Evolutionary conservation across 1,139 yeast species (phyloP).

Genomic region (Pichia cactophila): DNA sequence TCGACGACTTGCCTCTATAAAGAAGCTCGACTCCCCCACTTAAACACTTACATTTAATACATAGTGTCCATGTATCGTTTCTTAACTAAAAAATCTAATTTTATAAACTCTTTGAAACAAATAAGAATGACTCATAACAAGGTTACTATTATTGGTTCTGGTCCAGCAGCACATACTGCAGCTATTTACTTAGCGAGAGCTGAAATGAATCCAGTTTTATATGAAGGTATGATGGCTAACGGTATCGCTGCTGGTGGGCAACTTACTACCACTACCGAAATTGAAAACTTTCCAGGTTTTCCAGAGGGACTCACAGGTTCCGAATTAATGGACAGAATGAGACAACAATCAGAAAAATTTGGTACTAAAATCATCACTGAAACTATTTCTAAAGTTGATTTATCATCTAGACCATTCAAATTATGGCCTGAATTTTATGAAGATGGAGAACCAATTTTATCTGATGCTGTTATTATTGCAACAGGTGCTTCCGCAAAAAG

Average conservation of each 20-base stretch:
- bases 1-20: not conserved
- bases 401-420: slow-evolving; percentile 82
- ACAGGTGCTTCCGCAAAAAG: slow-evolving; percentile 98
- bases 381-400: slow-evolving; percentile 85
- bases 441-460: slow-evolving; percentile 79
- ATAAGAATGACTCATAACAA: slow-evolving; percentile 71
- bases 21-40: not conserved
- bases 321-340: slow-evolving; percentile 88
- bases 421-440: slow-evolving; percentile 95
- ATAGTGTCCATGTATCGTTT: not conserved
- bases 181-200: slow-evolving; percentile 96
- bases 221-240: slow-evolving; percentile 95
- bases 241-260: slow-evolving; percentile 99
- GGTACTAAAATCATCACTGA: slow-evolving; percentile 94
- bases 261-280: slow-evolving; percentile 94
- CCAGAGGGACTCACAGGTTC: slow-evolving; percentile 90
- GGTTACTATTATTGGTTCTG: slow-evolving; percentile 93
- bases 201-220: slow-evolving; percentile 85
- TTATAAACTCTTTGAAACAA: not conserved
- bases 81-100: not conserved
- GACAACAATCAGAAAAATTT: slow-evolving; percentile 73
- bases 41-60: not conserved
- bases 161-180: slow-evolving; percentile 99
- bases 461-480: slow-evolving; percentile 88
- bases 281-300: slow-evolving; percentile 97